Evolutionary conservation across 2,329 filamentous ascomycete genomes (phyloP), one percentile per base, ranked within the genome.

Genomic region (Coniochaeta sp.): DNA sequence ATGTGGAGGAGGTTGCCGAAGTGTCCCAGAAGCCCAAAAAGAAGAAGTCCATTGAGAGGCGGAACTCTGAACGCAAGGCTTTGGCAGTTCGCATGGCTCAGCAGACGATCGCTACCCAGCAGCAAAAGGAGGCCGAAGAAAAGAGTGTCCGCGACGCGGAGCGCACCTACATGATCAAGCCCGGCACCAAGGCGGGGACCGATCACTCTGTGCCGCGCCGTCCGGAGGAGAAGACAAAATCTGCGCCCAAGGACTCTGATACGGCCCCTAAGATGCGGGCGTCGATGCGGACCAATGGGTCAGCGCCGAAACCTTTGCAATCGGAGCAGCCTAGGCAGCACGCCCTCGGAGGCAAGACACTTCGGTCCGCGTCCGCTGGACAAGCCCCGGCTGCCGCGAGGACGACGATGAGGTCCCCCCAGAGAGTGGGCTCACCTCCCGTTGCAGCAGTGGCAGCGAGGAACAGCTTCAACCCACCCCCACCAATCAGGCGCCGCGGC

Each of bases 61-160:
- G 72, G 61, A 73, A 69, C 65, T 79, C 73, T 59, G 74, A 73
- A 66, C 73, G 68, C 55, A 67, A 67, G 60, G 68, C 71, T 16
- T 65, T 74, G 1, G 66, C 65, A 3, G 58, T 61, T 9, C 65
- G 64, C 2, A 80, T 83, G 59, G 88, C 91, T 1, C 79, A 85
- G 62, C 79, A 85, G 57, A 91, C 96, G 68, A 69, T 90, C 30
- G 72, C 77, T 7, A 81, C 87, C 59, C 74, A 91, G 14, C 71
- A 83, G 17, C 77, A 80, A 60, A 73, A 85, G 64, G 90, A 91
- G 71, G 78, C 73, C 10, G 76, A 74, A 66, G 74, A 68, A 70
- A 47, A 26, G n/a, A 58, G 63, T 30, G 4, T 26, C 17, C 54
- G 19, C 5, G 34, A 17, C 17, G 57, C 66, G 12, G 63, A 66